Evolutionary conservation across 257 asterid genomes (phyloP).

Genomic region (Knoxia roxburghii): DNA sequence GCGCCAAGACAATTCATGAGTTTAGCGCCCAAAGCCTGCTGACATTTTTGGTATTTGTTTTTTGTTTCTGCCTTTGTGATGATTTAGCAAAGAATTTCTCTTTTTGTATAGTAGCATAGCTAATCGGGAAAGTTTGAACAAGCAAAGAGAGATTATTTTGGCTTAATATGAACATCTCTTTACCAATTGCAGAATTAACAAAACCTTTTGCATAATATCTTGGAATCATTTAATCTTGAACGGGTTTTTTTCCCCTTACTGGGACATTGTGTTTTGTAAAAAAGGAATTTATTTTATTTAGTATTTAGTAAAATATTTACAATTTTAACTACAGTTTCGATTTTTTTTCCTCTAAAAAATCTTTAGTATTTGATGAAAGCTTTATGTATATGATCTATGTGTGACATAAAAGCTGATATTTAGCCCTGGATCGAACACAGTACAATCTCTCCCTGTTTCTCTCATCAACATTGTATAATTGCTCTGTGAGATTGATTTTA

Average conservation of each 20-base stretch:
- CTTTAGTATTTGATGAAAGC: neutral
- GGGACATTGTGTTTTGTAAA: too few relatives aligned
- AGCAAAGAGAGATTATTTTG: neutral
- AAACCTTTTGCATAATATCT: neutral
- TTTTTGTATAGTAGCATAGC: neutral
- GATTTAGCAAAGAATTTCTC: neutral
- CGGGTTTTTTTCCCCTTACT: neutral
- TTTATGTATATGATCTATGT: neutral
- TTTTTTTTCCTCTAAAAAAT: neutral
- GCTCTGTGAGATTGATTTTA: neutral
- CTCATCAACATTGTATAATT: neutral
- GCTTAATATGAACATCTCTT: neutral
- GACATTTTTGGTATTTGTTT: slow-evolving; percentile 68
- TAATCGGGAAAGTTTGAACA: neutral
- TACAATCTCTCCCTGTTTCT: neutral
- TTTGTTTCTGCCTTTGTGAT: neutral
- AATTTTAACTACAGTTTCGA: neutral
- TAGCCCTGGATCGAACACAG: neutral
- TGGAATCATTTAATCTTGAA: neutral
- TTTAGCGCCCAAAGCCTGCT: slow-evolving; percentile 88
- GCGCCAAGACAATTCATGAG: slow-evolving; percentile 95
- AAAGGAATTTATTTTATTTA: neutral
- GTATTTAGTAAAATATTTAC: neutral
- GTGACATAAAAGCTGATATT: neutral
- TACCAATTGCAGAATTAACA: neutral